Base-by-base conservation (phyloP, 306 rosid species). In the Castanea mollissima region DNA sequence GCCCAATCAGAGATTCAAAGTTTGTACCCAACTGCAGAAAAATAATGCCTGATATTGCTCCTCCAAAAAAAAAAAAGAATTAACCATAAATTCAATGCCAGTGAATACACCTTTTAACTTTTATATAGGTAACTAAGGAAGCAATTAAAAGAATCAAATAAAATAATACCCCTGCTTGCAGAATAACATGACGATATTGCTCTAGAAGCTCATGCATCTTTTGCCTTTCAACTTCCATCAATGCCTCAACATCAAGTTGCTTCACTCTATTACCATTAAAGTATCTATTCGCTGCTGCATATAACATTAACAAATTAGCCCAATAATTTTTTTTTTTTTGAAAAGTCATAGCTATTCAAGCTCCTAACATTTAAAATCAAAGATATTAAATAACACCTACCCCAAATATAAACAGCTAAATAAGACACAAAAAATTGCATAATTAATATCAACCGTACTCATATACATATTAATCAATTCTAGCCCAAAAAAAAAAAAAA, bases 101-200 rank as follows among this genome's bases (percentile, higher is more conserved):
- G 25, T 31, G 20, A 21, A 58, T 75, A 32, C 23, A 32, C 71
- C 6, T 6, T 72, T 69, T 72, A 32, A 65, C 6, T 6, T 72
- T 69, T 72, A 5, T 6, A 71, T 49, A 2, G 55, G 74, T 19
- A n/a, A 71, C 62, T 69, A 80, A 78, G n/a, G 55, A 14, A 65
- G 49, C 16, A 44, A 65, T 67, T 38, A 71, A 77, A 71, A 55
- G 13, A 29, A 71, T 72, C 19, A 84, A 75, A 75, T 73, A 71
- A 69, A 55, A 51, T 35, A 44, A 78, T 89, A 94, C 98, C 88
- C 92, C 94, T 60, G 73, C 82, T 63, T 55, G 82, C 49, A 75
- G 75, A 68, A 94, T 91, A 78, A 87, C 70, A 85, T 76, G 49
- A 76, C 78, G 83, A 84, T 88, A 94, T 73, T 87, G 82, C 63